Conservation (phyloP, 441 rosid species). For the Rhodomyrtus psidioides region DNA sequence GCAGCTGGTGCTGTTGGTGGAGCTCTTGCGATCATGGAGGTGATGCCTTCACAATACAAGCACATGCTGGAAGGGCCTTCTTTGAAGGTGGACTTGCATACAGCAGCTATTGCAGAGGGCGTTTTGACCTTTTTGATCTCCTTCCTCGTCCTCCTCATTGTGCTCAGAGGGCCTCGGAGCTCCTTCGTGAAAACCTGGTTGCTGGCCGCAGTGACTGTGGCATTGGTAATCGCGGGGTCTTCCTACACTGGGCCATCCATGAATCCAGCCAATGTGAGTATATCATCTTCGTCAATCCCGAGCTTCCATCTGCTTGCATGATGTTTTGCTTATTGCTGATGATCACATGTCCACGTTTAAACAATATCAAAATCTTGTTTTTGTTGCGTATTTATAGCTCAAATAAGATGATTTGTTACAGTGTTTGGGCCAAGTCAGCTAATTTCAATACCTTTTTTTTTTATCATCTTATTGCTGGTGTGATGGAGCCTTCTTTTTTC, state of each 20-base stretch:
- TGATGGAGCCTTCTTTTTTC: neutral
- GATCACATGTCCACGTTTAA: neutral
- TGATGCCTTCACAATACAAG: slow-evolving; percentile 53
- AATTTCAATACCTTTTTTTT: neutral
- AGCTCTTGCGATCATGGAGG: slow-evolving; percentile 58
- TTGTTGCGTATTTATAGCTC: neutral
- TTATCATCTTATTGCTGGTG: neutral
- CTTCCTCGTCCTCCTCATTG: slow-evolving; percentile 48
- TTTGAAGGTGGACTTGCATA: slow-evolving; percentile 53
- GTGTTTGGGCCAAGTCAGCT: neutral
- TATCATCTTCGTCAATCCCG: neutral
- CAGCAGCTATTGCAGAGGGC: slow-evolving; percentile 76
- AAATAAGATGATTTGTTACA: neutral
- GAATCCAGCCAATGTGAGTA: slow-evolving; percentile 90
- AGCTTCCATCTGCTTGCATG: neutral
- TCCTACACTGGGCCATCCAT: slow-evolving; percentile 78
- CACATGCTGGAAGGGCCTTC: slow-evolving; percentile 60
- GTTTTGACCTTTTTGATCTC: slow-evolving; percentile 58
- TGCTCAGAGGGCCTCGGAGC: slow-evolving; percentile 60
- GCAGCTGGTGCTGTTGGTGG: slow-evolving; percentile 86
- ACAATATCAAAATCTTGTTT: neutral
- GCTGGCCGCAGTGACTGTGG: slow-evolving; percentile 49
- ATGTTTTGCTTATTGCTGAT: neutral
- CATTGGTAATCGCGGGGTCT: slow-evolving; percentile 43
- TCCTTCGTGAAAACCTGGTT: slow-evolving; percentile 39